A percentile compares a stretch with the other conserved stretches of the same genome.
phyloP scores from a whole-genome alignment of 2,329 filamentous ascomycete species.

The Truncatella angustata region DNA sequence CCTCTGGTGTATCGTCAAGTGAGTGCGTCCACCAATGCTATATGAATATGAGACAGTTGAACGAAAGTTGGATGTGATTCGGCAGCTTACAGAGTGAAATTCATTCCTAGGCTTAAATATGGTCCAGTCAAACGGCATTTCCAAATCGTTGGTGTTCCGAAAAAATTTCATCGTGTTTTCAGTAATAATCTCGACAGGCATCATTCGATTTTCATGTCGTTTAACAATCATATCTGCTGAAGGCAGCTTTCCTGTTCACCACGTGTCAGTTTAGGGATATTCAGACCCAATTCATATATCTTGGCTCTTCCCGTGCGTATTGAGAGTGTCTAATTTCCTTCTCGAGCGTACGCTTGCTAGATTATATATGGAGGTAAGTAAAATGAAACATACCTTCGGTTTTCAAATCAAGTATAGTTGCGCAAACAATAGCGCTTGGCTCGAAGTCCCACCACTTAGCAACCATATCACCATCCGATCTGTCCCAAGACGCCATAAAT shows the following conservation, averaged over 20 bases:
- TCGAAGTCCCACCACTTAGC: conserved; percentile 1
- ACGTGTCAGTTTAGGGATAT: too few relatives aligned
- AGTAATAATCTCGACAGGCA: not conserved
- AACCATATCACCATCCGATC: not conserved
- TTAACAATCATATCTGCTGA: not conserved
- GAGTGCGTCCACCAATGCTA: not conserved
- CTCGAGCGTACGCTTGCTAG: too few relatives aligned
- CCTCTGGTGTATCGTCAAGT: not conserved
- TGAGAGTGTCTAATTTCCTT: not conserved
- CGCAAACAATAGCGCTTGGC: not conserved
- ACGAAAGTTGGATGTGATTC: not conserved
- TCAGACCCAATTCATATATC: too few relatives aligned
- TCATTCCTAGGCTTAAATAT: not conserved
- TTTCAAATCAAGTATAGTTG: not conserved
- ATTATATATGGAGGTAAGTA: not conserved
- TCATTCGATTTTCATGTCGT: not conserved
- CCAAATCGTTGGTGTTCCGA: not conserved
- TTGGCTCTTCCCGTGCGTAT: not conserved
- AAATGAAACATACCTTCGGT: not conserved
- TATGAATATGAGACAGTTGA: not conserved
- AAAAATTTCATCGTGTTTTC: not conserved
- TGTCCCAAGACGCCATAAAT: not conserved
- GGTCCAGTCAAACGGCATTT: not conserved
- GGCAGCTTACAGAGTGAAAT: not conserved
- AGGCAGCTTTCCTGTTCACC: not conserved